Evolutionary conservation across 169 alveolate genomes (phyloP).

Genomic region (Babesia ovata): DNA sequence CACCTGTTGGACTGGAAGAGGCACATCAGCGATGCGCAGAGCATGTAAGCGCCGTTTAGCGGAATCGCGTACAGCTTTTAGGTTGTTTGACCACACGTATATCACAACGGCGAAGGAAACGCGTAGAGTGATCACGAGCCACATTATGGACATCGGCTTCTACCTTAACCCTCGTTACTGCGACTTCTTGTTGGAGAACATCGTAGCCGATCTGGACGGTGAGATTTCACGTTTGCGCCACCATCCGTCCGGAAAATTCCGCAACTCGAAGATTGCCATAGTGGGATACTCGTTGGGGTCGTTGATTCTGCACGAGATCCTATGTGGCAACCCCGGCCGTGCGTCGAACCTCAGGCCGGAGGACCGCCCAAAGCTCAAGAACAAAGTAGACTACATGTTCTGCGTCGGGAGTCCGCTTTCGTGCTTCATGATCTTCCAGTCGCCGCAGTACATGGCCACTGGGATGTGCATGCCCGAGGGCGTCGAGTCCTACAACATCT

Average conservation of each 20-base stretch:
- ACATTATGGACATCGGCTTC: slow-evolving; percentile 74
- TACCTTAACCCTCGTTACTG: slow-evolving; percentile 82
- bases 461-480: slow-evolving; percentile 73
- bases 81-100: slow-evolving; percentile 50
- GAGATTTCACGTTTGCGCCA: slow-evolving; percentile 71
- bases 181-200: slow-evolving; percentile 75
- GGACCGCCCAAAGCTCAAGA: slow-evolving; percentile 70
- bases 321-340: slow-evolving; percentile 68
- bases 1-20: slow-evolving; percentile 76
- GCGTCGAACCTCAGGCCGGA: slow-evolving; percentile 34
- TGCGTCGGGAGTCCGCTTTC: slow-evolving; percentile 84
- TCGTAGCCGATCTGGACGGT: slow-evolving; percentile 76
- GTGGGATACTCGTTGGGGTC: slow-evolving; percentile 86
- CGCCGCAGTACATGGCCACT: slow-evolving; percentile 75
- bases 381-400: slow-evolving; percentile 80
- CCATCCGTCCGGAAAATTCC: slow-evolving; percentile 77
- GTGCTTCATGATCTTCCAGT: slow-evolving; percentile 72
- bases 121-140: slow-evolving; percentile 30
- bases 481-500: slow-evolving; percentile 75
- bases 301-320: slow-evolving; percentile 79
- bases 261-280: slow-evolving; percentile 75
- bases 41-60: slow-evolving; percentile 46
- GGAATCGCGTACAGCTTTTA: background rate
- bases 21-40: slow-evolving; percentile 79
- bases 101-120: slow-evolving; percentile 63